Percentiles rank a stretch among this genome's conserved stretches.
phyloP scores from a whole-genome alignment of 2,329 filamentous ascomycete species.

The Botrytis fabae region DNA sequence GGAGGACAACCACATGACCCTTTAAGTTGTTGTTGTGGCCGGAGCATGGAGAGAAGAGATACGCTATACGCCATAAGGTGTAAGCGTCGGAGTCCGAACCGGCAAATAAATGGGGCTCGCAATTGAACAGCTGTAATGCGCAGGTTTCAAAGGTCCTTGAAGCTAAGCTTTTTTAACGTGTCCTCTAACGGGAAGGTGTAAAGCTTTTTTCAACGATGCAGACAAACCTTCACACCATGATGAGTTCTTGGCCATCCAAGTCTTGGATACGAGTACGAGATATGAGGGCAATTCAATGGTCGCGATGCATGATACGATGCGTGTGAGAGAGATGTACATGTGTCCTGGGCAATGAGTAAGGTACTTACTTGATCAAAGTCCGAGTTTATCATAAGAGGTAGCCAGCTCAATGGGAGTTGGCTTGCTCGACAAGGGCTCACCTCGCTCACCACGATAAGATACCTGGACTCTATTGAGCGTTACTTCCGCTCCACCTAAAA shows the following conservation, averaged over 20 bases:
- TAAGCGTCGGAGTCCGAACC: not conserved
- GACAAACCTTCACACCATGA: not conserved
- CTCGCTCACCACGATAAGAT: not conserved
- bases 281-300: not conserved
- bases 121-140: not conserved
- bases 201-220: slow-evolving; percentile 1
- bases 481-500: not conserved
- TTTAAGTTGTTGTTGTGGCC: not conserved
- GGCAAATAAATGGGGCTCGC: not conserved
- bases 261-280: not conserved
- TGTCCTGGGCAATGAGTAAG: not conserved
- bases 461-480: not conserved
- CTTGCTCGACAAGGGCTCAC: not conserved
- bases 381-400: not conserved
- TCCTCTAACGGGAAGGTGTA: not conserved
- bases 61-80: not conserved
- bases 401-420: not conserved
- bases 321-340: not conserved
- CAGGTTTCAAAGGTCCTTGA: not conserved
- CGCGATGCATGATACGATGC: not conserved
- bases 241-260: not conserved
- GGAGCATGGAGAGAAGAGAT: not conserved
- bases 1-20: not conserved
- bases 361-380: not conserved
- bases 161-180: not conserved